A percentile compares a stretch with the other conserved stretches of the same genome.
These are phyloP conservation scores for Omphalotus guepiniiformis DNA, from an alignment of 768 basidiomycete species.

Conservation along the genomic window DNA sequence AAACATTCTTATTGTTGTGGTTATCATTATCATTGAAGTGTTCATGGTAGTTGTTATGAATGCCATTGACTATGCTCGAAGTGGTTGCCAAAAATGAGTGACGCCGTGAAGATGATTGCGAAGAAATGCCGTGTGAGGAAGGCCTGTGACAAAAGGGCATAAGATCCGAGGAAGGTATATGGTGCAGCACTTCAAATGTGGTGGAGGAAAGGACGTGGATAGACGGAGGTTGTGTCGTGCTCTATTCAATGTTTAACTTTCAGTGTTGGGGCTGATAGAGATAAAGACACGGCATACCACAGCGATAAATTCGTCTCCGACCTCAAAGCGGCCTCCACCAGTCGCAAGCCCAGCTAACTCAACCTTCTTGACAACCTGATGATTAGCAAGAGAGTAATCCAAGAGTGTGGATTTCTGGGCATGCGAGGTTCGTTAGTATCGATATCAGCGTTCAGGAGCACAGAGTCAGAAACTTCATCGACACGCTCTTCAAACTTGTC, in stretches of 20 bases:
- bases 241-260: conserved; percentile 35
- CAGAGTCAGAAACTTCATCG: conserved; percentile 5
- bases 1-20: conserved; percentile 31
- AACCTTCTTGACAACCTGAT: conserved; percentile 30
- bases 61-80: conserved; percentile 12
- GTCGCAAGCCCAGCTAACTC: conserved; percentile 35
- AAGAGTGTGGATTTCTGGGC: background rate
- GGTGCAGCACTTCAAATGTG: conserved; percentile 48
- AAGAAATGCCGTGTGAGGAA: conserved; percentile 11
- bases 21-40: conserved; percentile 15
- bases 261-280: too few species aligned
- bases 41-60: conserved; percentile 13
- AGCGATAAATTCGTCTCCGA: conserved; percentile 47
- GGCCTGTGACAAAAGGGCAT: conserved; percentile 38
- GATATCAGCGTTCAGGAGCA: conserved; percentile 1
- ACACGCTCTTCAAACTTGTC: conserved; percentile 1
- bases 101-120: conserved; percentile 9
- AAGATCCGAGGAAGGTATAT: conserved; percentile 43
- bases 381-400: conserved; percentile 6
- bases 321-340: conserved; percentile 31
- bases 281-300: conserved; percentile 44
- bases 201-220: conserved; percentile 55
- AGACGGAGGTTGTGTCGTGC: conserved; percentile 49
- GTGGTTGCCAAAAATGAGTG: conserved; percentile 10
- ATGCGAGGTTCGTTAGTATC: background rate